Evolutionary conservation across 2,329 filamentous ascomycete genomes (phyloP).

Genomic region (Pezicula neosporulosa): DNA sequence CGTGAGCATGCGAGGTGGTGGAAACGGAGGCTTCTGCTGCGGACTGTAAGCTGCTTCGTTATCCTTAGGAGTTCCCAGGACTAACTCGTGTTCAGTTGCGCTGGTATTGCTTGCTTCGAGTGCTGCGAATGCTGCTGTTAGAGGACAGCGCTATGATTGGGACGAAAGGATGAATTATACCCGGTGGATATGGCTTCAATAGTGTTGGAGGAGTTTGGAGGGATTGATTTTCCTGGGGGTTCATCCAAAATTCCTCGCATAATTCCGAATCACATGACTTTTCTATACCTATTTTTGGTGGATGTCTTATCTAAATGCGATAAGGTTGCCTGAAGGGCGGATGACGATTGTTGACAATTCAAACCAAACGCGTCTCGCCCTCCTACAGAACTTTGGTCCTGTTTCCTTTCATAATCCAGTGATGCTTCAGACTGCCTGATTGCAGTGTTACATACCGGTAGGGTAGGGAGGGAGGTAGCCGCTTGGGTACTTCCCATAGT

Average conservation of each 20-base stretch:
- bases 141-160: not conserved
- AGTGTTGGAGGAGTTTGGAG: no score
- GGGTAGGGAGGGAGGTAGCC: no score
- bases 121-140: conserved; percentile 28
- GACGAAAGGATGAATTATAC: not conserved
- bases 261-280: no score
- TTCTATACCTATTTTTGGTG: no score
- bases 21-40: conserved; percentile 20
- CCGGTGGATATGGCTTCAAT: not conserved
- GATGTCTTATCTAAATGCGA: no score
- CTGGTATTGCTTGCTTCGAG: conserved; percentile 26
- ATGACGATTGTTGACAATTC: not conserved
- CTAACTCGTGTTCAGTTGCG: conserved; percentile 14
- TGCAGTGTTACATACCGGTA: not conserved
- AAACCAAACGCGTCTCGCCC: not conserved
- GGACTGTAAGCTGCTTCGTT: conserved; percentile 19
- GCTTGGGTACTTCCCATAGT: no score
- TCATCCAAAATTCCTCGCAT: no score
- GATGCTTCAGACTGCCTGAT: not conserved
- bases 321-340: not conserved
- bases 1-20: conserved; percentile 32
- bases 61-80: not conserved
- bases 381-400: not conserved
- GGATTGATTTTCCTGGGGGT: no score
- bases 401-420: not conserved